Evolutionary conservation across 83 land plant genomes (phyloP), one percentile per base, ranked within the genome.

Genomic region (Isoetes engelmannii): DNA sequence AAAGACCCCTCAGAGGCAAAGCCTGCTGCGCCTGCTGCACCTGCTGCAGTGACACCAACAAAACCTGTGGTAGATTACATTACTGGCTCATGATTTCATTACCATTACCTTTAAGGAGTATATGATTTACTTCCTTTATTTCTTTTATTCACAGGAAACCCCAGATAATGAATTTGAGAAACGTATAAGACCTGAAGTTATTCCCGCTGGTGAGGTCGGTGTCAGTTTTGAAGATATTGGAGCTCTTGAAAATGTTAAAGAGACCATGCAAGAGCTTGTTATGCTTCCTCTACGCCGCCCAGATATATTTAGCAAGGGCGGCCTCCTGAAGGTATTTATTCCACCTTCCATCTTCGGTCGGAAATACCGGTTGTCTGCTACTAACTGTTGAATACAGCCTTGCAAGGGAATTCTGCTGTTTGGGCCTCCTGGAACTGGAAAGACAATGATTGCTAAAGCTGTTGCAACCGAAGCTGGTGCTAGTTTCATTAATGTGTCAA

Each of bases 91-190:
- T 28, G 1, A 28, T 28, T 28, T 28, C 37, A 28, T 28, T 28
- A 28, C 37, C 37, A 28, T 2, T 28, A 28, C 37, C 37, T 28
- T 2, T 28, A 28, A 28, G 37, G 37, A 28, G 37, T 28, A 28
- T 28, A 28, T 28, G 37, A 28, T 28, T 28, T 28, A 28, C 2
- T 28, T 28, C 37, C 37, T 28, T 28, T 28, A 28, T 28, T 28
- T 28, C 2, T 28, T 28, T 28, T 28, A 2, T 28, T 44, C 12
- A 44, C 78, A 90, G 92, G 87, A 88, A 61, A 79, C 77, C 50
- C 86, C 88, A 41, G 96, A 91, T 67, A 91, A 91, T 74, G 96
- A 91, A 65, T 91, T 91, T 76, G 96, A 91, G 74, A 91, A 91
- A 70, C 86, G 92, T 9, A 88, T 91, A 15, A 72, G 92, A 50